Base-by-base conservation (phyloP, 179 eudicot genomes). In the Carnegiea gigantea region DNA sequence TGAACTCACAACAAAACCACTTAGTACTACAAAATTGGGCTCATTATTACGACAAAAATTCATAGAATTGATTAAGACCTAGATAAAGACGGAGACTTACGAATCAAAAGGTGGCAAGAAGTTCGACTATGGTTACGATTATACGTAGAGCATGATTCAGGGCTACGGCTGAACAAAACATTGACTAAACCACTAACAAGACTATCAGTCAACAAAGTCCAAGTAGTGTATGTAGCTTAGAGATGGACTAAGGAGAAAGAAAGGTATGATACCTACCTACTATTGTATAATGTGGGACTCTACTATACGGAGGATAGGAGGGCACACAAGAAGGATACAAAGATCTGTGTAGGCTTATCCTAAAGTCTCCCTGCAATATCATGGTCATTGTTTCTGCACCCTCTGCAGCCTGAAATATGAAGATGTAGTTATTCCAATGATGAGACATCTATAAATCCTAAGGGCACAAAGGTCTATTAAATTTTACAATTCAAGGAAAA, bases 221-320 rank as follows among this genome's bases (percentile, higher is more conserved):
- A 43, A 68, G 18, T 1, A 17, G 49, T 51, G 33, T 33, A 17
- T 17, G 78, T 18, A 76, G 33, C n/a, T 20, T 2, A 36, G 43
- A 57, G 15, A 36, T 24, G 28, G 18, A 36, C 28, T 54, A 59
- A 46, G 43, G 36, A 59, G 18, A 60, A 43, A 62, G 77, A 6
- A 40, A 74, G 62, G 24, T 11, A 49, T 46, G 68, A 77, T 89
- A 93, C 98, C 93, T 92, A 84, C 85, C 82, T 46, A 86, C 86
- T 79, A 89, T 86, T 72, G 92, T 90, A 85, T 86, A 82, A 78
- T 84, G 88, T 53, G 92, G 92, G 62, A 80, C 82, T 77, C 93
- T 89, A 62, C 77, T 87, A 80, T 85, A 89, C 81, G 97, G 93
- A 84, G 93, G 93, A 84, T 91, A 89, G 70, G 92, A 85, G 81